Percentiles rank a stretch among this genome's conserved stretches.
These are phyloP conservation scores for Claviceps pusilla DNA, from an alignment of 2,329 filamentous ascomycete species.

Conservation along the genomic window DNA sequence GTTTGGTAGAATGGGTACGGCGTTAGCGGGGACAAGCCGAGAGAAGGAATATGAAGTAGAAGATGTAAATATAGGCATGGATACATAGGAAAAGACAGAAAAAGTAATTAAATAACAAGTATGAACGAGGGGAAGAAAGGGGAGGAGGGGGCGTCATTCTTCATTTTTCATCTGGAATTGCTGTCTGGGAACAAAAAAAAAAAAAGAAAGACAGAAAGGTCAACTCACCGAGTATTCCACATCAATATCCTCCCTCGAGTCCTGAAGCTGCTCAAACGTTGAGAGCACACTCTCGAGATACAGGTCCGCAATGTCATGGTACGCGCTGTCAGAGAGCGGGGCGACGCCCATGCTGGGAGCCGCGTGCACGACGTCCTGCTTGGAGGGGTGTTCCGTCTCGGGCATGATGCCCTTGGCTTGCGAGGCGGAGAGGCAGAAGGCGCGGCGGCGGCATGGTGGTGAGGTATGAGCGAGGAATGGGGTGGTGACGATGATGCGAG, in stretches of 20 bases:
- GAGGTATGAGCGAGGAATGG: not conserved
- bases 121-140: no score
- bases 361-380: constrained; percentile 23
- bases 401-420: constrained; percentile 40
- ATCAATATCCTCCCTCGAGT: constrained; percentile 61
- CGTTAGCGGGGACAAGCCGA: no score
- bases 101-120: not conserved
- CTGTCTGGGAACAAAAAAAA: not conserved
- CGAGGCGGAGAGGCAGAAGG: constrained; percentile 17
- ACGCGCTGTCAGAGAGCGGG: constrained; percentile 53
- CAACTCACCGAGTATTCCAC: constrained; percentile 70
- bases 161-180: not conserved
- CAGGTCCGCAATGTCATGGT: constrained; percentile 61
- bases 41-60: no score
- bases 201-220: not conserved
- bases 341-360: constrained; percentile 35
- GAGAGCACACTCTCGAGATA: constrained; percentile 48
- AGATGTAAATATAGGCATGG: constrained; percentile 1
- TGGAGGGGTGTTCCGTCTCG: constrained; percentile 39
- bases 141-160: no score
- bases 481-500: constrained; percentile 9
- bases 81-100: not conserved
- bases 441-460: constrained; percentile 6
- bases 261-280: constrained; percentile 59
- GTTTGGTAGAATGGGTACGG: no score